Evolutionary conservation across 768 basidiomycete genomes (phyloP).

Genomic region (Phallus indusiatus): DNA sequence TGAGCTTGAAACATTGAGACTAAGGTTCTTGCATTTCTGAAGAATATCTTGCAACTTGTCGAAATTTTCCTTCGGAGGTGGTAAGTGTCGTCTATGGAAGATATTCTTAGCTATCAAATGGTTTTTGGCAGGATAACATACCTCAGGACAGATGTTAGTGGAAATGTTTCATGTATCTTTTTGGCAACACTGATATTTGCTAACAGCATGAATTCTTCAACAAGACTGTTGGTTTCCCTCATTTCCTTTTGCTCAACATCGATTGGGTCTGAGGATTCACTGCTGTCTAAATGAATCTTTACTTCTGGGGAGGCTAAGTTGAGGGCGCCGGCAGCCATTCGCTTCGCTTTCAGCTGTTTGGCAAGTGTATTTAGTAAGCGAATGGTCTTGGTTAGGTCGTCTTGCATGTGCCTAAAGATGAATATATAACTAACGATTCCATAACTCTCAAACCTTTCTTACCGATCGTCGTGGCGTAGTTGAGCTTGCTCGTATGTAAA

Average conservation of each 20-base stretch:
- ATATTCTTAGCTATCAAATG: neutral
- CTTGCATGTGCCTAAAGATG: conserved; percentile 51
- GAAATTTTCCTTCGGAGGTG: conserved; percentile 88
- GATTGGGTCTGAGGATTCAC: conserved; percentile 91
- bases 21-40: conserved; percentile 71
- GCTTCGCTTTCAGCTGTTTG: conserved; percentile 67
- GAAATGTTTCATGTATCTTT: conserved; percentile 90
- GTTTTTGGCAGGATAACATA: conserved; percentile 20
- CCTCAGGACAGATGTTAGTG: conserved; percentile 90
- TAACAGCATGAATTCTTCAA: conserved; percentile 98
- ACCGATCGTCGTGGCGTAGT: conserved; percentile 87
- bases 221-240: conserved; percentile 89
- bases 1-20: conserved; percentile 84
- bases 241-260: conserved; percentile 95
- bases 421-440: neutral
- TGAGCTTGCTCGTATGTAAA: conserved; percentile 98
- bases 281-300: conserved; percentile 88
- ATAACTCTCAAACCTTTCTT: conserved; percentile 22
- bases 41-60: conserved; percentile 93
- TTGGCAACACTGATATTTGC: conserved; percentile 91
- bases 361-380: conserved; percentile 85
- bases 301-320: conserved; percentile 98
- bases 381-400: conserved; percentile 77
- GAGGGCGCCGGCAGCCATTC: conserved; percentile 95
- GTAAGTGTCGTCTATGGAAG: conserved; percentile 64